Base-by-base conservation (phyloP, 2,329 filamentous ascomycete genomes). In the Fusarium nurragi region DNA sequence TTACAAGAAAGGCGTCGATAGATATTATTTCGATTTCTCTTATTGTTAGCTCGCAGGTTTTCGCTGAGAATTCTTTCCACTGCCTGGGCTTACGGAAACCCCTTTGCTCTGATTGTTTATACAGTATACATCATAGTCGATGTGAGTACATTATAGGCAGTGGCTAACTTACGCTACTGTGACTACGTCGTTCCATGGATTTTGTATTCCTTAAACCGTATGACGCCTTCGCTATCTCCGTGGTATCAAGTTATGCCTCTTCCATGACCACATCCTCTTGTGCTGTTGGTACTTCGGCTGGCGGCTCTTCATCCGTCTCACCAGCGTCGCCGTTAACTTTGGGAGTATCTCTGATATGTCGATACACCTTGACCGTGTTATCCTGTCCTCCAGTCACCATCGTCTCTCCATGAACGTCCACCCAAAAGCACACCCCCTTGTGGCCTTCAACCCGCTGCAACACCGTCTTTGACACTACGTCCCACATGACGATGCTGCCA, bases 401-500 rank as follows among this genome's bases (percentile, higher is more conserved):
- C 14, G 81, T 83, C 51, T 83, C 80, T 18, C 82, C 82, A 64
- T 83, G 76, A 5, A 86, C 81, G 63, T 90, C 87, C 23, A 89
- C 87, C 85, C 87, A 89, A 72, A 89, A 88, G 62, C 87, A 88
- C 25, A 88, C 85, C 19, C 84, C 85, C 30, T 81, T 75, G 34
- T 85, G 86, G 3, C 78, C 77, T 26, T 74, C 73, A 10, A 89
- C 78, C 14, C 84, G 80, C 81, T 97, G 94, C 19, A 97, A 80
- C 4, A 97, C 80, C 53, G 90, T 88, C 77, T 98, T 99, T 73
- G 83, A 92, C 60, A 86, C 88, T 14, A 97, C 92, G 71, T 98
- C 93, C 95, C 95, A 99, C 51, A 97, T 84, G 16, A 97, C 82
- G 12, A 97, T 85, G 43, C 88, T 86, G 16, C 94, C 93, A 71